Evolutionary conservation across 1,284 basidiomycete species (phyloP).

Genomic region (Stygiomarasmius scandens): DNA sequence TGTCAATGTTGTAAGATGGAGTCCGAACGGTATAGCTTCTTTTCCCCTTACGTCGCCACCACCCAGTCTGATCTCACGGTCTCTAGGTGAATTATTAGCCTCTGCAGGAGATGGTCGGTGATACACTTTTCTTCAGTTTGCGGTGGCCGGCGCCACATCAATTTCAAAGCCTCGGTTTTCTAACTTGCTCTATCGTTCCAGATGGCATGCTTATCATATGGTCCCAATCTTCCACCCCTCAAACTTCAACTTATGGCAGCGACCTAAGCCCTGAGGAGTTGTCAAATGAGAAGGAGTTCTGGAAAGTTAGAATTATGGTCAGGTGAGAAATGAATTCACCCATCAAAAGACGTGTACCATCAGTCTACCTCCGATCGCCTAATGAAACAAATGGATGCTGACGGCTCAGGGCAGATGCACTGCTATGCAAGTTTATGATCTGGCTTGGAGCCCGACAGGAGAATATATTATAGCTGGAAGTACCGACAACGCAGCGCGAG

Average conservation of each 20-base stretch:
- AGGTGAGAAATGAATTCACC: slow-evolving; percentile 49
- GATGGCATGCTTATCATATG: slow-evolving; percentile 98
- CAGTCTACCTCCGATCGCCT: slow-evolving; percentile 1
- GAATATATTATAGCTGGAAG: slow-evolving; percentile 94
- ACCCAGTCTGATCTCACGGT: slow-evolving; percentile 7
- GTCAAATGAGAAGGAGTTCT: slow-evolving; percentile 92
- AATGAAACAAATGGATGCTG: background rate
- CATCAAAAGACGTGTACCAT: slow-evolving; percentile 6
- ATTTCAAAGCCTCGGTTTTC: slow-evolving; percentile 16
- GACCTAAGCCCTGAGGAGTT: slow-evolving; percentile 76
- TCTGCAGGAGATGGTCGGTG: slow-evolving; percentile 91
- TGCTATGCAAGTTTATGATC: slow-evolving; percentile 94
- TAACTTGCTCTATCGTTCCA: slow-evolving; percentile 33
- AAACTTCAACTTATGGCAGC: slow-evolving; percentile 74
- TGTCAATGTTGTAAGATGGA: slow-evolving; percentile 96
- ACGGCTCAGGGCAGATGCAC: slow-evolving; percentile 58
- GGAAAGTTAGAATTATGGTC: slow-evolving; percentile 91
- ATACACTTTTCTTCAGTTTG: slow-evolving; percentile 1
- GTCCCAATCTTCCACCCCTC: slow-evolving; percentile 81
- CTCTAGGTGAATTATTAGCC: slow-evolving; percentile 83
- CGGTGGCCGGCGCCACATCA: slow-evolving; percentile 4
- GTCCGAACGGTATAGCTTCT: slow-evolving; percentile 74
- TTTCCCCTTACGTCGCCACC: slow-evolving; percentile 3
- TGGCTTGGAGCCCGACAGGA: slow-evolving; percentile 96
- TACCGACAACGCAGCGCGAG: slow-evolving; percentile 92